phyloP scores from a whole-genome alignment of 345 rosid species.

The Eucalyptus erythrocorys region DNA sequence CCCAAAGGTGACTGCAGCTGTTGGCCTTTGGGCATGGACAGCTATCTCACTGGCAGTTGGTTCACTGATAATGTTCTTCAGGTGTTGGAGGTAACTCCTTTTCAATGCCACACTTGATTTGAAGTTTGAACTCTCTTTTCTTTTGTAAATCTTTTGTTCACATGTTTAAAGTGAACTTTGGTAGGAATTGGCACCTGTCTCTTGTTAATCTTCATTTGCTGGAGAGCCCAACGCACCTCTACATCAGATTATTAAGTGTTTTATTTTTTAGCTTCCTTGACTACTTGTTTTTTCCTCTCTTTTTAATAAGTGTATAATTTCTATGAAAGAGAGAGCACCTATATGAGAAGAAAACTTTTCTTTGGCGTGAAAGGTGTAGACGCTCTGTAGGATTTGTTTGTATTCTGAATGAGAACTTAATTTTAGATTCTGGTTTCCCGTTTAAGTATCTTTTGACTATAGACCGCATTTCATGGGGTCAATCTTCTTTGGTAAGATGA shows the following conservation, averaged over 20 bases:
- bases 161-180: neutral
- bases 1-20: constrained; percentile 73
- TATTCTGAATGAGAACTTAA: neutral
- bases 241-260: neutral
- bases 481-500: neutral
- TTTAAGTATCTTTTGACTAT: neutral
- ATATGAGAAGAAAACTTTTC: neutral
- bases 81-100: constrained; percentile 64
- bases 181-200: neutral
- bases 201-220: neutral
- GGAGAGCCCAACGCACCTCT: neutral
- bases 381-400: neutral
- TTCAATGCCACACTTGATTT: neutral
- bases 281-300: neutral
- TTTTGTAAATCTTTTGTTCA: neutral
- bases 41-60: constrained; percentile 51
- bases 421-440: neutral
- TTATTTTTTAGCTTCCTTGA: neutral
- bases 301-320: neutral
- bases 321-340: neutral
- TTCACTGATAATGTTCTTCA: constrained; percentile 53
- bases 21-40: constrained; percentile 81
- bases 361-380: neutral
- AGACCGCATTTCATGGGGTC: neutral
- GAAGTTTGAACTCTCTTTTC: neutral